These are phyloP conservation scores for Podosphaera fusca DNA, from an alignment of 2,329 filamentous ascomycete genomes.

Conservation along the genomic window DNA sequence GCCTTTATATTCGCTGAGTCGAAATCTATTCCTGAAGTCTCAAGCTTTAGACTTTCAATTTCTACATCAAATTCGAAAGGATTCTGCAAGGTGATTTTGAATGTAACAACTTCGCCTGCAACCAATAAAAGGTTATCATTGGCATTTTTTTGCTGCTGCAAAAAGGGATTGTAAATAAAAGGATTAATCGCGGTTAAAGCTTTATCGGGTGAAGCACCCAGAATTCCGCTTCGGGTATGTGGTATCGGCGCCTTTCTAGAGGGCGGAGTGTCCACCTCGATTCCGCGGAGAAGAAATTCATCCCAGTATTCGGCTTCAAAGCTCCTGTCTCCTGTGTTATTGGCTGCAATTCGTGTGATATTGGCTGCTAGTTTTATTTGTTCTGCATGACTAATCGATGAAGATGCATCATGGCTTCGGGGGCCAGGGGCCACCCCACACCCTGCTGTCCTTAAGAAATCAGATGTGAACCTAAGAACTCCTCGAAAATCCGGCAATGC, in stretches of 20 bases:
- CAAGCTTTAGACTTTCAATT: conserved; percentile 57
- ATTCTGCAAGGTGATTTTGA: conserved; percentile 73
- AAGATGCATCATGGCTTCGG: conserved; percentile 43
- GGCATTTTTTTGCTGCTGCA: conserved; percentile 40
- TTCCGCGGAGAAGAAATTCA: conserved; percentile 65
- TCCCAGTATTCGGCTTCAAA: conserved; percentile 85
- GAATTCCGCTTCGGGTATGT: conserved; percentile 31
- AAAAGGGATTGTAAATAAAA: conserved; percentile 87
- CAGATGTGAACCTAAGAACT: conserved; percentile 68
- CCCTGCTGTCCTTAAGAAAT: conserved; percentile 62
- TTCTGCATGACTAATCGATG: conserved; percentile 55
- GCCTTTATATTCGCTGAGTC: conserved; percentile 40
- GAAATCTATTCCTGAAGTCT: conserved; percentile 51
- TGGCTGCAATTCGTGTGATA: conserved; percentile 66
- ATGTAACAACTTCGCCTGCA: conserved; percentile 52
- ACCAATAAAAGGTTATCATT: conserved; percentile 47
- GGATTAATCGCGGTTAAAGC: conserved; percentile 36
- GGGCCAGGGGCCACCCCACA: conserved; percentile 54
- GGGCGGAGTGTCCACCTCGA: conserved; percentile 43
- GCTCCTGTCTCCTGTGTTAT: conserved; percentile 45
- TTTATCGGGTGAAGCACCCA: conserved; percentile 19
- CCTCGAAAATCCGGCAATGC: conserved; percentile 79
- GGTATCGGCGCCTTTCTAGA: conserved; percentile 38
- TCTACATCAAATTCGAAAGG: conserved; percentile 84
- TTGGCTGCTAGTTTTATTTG: conserved; percentile 68